Base-by-base conservation (phyloP, 768 basidiomycete genomes). In the Cystofilobasidium capitatum region DNA sequence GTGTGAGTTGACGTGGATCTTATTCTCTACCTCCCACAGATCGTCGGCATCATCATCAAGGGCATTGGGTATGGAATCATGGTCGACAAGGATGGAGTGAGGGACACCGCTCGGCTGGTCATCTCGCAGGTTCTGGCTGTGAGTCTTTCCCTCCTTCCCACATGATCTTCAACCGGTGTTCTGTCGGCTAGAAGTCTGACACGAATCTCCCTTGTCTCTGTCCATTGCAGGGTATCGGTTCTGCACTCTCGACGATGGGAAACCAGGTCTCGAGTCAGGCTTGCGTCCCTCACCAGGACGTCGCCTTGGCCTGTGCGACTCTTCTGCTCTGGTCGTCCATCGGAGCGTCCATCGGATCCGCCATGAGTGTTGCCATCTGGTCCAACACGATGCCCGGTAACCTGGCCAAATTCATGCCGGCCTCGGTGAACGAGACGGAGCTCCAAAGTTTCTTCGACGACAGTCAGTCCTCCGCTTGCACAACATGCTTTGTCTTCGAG, bases 261-360 rank as follows among this genome's bases (percentile, higher is more conserved):
- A 70, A 71, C 20, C 77, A 79, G 64, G 71, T 78, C 49, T 73
- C 76, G 20, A 71, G 73, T 0, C 79, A 79, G 65, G 78, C 74
- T 3, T 76, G 72, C 3, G 79, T 79, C 0, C 76, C 77, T 13
- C 78, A 77, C 67, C 73, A 75, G 63, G 76, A 78, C 67, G 71
- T 79, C 60, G 78, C 78, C 0, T 66, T 75, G 7, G 77, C 77
- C 36, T 77, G 74, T 33, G 75, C 79, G 1, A 69, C 78, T 37
- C 68, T 78, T 16, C 71, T 75, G 13, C 71, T 80, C n/a, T 78
- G 77, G 72, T 76, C 78, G 17, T 74, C 75, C 47, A 74, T 79
- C 36, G 79, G 78, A 22, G 75, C 75, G 44, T 72, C 75, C 0
- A 74, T 78, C 62, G 77, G 75, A 0, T 73, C 71, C 0, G 78